phyloP scores from a whole-genome alignment of 2,329 filamentous ascomycete genomes.

The Claviceps digitariae region DNA sequence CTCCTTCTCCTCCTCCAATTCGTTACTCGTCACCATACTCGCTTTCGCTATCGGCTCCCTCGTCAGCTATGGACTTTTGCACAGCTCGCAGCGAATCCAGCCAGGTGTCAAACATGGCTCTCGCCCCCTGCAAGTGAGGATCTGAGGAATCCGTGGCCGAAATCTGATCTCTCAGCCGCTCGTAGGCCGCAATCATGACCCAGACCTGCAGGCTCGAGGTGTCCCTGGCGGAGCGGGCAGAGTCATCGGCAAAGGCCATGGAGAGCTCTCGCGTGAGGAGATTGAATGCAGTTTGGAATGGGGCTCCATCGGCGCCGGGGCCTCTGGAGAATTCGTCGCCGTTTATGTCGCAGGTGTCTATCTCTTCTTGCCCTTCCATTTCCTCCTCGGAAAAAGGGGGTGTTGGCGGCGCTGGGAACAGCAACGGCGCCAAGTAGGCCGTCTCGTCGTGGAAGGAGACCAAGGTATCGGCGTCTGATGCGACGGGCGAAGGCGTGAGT shows the following conservation, averaged over 20 bases:
- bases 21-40: slow-evolving; percentile 15
- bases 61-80: slow-evolving; percentile 21
- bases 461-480: slow-evolving; percentile 32
- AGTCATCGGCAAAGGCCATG: slow-evolving; percentile 21
- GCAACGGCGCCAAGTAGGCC: slow-evolving; percentile 33
- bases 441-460: slow-evolving; percentile 33
- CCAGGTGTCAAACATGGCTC: slow-evolving; percentile 36
- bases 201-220: slow-evolving; percentile 36
- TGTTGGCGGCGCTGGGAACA: slow-evolving; percentile 27
- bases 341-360: slow-evolving; percentile 1
- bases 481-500: slow-evolving; percentile 15
- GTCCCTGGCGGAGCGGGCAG: slow-evolving; percentile 15
- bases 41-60: slow-evolving; percentile 13
- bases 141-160: slow-evolving; percentile 19
- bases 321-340: slow-evolving; percentile 4
- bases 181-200: slow-evolving; percentile 47
- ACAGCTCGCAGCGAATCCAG: slow-evolving; percentile 33
- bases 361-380: slow-evolving; percentile 2
- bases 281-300: slow-evolving; percentile 37
- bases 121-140: slow-evolving; percentile 17
- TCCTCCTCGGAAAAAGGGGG: slow-evolving; percentile 18
- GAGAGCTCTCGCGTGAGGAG: slow-evolving; percentile 37
- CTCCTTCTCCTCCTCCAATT: neutral
- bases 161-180: slow-evolving; percentile 35
- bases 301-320: slow-evolving; percentile 20